A percentile compares a stretch with the other conserved stretches of the same genome.
Conservation (phyloP, 2,329 filamentous ascomycete species). For the Fusarium sp. region DNA sequence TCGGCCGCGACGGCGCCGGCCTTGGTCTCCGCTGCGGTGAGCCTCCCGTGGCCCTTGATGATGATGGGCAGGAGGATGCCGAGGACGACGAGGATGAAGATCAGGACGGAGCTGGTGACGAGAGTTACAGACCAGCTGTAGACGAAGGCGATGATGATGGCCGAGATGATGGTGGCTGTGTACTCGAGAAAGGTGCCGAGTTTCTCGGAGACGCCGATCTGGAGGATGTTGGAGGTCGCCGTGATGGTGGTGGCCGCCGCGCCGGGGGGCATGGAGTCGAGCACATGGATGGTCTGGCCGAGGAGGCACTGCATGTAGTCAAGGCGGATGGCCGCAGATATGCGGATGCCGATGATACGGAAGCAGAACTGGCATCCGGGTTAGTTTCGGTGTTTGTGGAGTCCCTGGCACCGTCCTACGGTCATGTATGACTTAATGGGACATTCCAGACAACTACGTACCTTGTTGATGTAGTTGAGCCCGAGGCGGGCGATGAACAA, state of each 20-base stretch:
- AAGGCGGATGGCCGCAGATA: too few species aligned
- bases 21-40: too few species aligned
- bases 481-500: background rate
- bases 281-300: constrained; percentile 45
- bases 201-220: constrained; percentile 52
- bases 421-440: constrained; percentile 48
- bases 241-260: constrained; percentile 44
- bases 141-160: constrained; percentile 51
- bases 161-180: constrained; percentile 49
- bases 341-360: too few species aligned
- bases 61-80: constrained; percentile 42
- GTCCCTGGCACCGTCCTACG: too few species aligned
- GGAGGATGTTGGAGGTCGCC: constrained; percentile 45
- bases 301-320: too few species aligned
- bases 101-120: constrained; percentile 40
- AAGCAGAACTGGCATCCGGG: too few species aligned
- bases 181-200: constrained; percentile 51
- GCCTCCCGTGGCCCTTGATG: too few species aligned
- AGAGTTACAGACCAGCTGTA: constrained; percentile 55
- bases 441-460: constrained; percentile 19
- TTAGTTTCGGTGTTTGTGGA: too few species aligned
- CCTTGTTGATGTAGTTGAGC: too few species aligned
- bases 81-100: constrained; percentile 41
- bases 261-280: background rate
- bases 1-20: too few species aligned